Base-by-base conservation (phyloP, 345 rosid genomes). In the Boechera divaricarpa region DNA sequence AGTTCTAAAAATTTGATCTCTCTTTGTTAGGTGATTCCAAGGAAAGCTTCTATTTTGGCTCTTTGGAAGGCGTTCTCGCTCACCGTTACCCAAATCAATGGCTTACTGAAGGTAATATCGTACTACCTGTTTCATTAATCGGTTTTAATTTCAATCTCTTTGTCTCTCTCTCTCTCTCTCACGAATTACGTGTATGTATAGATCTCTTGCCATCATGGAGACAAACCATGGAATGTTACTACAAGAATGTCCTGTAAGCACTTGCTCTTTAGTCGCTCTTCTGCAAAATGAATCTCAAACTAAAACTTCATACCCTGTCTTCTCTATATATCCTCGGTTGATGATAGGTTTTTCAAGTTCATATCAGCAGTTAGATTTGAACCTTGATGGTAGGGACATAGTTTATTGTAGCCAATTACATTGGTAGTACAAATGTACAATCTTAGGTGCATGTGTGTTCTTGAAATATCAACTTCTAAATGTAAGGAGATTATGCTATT, bases 191-290 rank as follows among this genome's bases (percentile, higher is more conserved):
- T 75, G 82, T 75, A 42, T 78, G 80, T 82, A 13, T 12, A 87
- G 99, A 88, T 66, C 52, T 74, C 78, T 74, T 92, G 75, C 96
- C 98, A 6, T 83, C 86, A 31, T 92, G 96, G 96, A 91, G 88
- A 74, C 55, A 69, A 52, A 84, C 87, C 44, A 85, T 95, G 92
- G 97, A 84, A 73, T 62, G 82, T 60, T 91, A 88, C 83, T 56
- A 85, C 79, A 39, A 61, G 41, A 76, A 80, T 81, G 82, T 86
- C 24, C 24, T 84, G 98, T 89, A 81, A 87, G 96, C 76, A 33
- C 38, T 13, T 66, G 24, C 7, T 57, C 15, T 47, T 24, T 55
- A 44, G 0, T 52, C 10, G 0, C 15, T 63, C 4, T 42, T 6
- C 35, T 33, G 36, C 12, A 6, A 52, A 76, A 5, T 62, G 29